These are phyloP conservation scores for Berkeleyomyces basicola DNA, from an alignment of 2,329 filamentous ascomycete species.

Conservation along the genomic window DNA sequence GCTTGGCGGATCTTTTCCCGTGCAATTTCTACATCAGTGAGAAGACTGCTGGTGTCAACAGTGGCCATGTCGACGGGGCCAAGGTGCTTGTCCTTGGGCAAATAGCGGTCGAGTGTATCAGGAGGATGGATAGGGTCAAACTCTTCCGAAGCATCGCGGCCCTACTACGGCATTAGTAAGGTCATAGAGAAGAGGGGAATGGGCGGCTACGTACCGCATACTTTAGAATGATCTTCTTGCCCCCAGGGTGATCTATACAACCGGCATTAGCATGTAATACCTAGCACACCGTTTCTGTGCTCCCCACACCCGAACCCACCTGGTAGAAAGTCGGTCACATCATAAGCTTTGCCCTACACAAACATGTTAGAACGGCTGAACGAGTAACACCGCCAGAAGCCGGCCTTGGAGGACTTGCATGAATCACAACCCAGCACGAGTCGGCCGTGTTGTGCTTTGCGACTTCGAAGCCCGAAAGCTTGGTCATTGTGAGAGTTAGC, in stretches of 20 bases:
- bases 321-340: conserved; percentile 78
- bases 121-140: conserved; percentile 80
- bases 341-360: conserved; percentile 59
- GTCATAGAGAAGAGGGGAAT: background rate
- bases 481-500: conserved; percentile 20
- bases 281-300: background rate
- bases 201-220: conserved; percentile 44
- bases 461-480: conserved; percentile 35
- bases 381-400: background rate
- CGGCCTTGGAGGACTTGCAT: conserved; percentile 30
- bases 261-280: background rate
- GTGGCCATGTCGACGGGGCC: conserved; percentile 81
- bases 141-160: conserved; percentile 83
- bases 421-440: conserved; percentile 84
- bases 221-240: conserved; percentile 85
- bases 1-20: conserved; percentile 50
- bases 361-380: conserved; percentile 1
- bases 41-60: conserved; percentile 38
- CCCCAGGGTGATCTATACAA: conserved; percentile 62
- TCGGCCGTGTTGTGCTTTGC: conserved; percentile 62
- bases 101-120: conserved; percentile 73
- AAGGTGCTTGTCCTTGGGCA: conserved; percentile 71
- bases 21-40: conserved; percentile 42
- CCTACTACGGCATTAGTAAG: conserved; percentile 24
- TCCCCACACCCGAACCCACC: conserved; percentile 25